These are phyloP conservation scores for Globisporangium ultimum DNA, from an alignment of 352 stramenopile species.

Conservation along the genomic window DNA sequence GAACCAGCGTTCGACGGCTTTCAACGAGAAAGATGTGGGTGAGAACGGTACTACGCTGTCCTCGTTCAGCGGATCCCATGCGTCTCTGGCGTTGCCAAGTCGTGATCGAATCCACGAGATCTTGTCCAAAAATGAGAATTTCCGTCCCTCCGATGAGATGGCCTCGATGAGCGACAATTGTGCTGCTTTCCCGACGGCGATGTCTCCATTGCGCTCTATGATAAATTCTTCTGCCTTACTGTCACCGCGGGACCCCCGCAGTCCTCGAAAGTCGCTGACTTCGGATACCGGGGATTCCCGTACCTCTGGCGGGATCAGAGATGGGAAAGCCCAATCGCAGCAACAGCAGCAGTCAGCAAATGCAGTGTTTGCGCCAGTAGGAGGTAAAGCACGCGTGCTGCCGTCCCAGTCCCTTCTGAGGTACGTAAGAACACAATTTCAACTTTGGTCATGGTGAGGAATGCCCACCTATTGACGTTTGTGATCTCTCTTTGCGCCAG, in stretches of 20 bases:
- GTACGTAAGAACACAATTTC: neutral
- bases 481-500: neutral
- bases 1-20: neutral
- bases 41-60: neutral
- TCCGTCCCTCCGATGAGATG: conserved; percentile 13
- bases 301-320: conserved; percentile 2
- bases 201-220: no score
- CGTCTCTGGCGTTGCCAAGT: conserved; percentile 4
- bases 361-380: conserved; percentile 24
- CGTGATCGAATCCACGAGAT: conserved; percentile 12
- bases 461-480: no score
- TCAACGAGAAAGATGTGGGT: neutral
- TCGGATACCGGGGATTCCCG: neutral
- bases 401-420: conserved; percentile 24
- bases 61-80: conserved; percentile 1
- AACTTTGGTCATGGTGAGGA: no score
- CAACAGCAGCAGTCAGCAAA: neutral
- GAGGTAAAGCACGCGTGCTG: conserved; percentile 29
- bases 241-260: neutral
- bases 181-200: neutral
- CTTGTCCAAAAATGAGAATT: conserved; percentile 11
- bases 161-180: neutral
- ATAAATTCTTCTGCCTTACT: neutral
- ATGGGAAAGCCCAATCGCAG: neutral
- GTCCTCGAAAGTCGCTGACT: neutral